Evolutionary conservation across 805 yeast genomes (phyloP), one percentile per base, ranked within the genome.

Genomic region (Candida ortonii): DNA sequence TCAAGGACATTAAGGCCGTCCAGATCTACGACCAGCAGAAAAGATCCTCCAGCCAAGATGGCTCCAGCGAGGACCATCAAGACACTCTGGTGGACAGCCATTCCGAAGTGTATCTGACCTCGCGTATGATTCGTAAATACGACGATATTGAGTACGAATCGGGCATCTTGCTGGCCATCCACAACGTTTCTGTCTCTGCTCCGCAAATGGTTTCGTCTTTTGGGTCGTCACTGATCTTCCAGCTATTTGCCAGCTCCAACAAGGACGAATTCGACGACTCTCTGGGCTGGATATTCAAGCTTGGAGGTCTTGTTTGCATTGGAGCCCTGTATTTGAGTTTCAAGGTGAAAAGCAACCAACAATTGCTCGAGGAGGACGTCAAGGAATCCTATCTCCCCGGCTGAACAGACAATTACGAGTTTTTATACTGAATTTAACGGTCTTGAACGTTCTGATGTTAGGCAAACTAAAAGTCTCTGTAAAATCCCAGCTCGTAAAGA

Each of bases 401-500:
- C n/a, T n/a, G n/a, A n/a, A n/a, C n/a, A n/a, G n/a, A n/a, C n/a
- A n/a, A n/a, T n/a, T n/a, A n/a, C n/a, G n/a, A n/a, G n/a, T n/a
- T n/a, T n/a, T n/a, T n/a, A n/a, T n/a, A n/a, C n/a, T n/a, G n/a
- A n/a, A n/a, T n/a, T n/a, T n/a, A n/a, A n/a, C n/a, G n/a, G n/a
- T n/a, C n/a, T n/a, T n/a, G n/a, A n/a, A n/a, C n/a, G n/a, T n/a
- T n/a, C n/a, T n/a, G n/a, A n/a, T n/a, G n/a, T n/a, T n/a, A n/a
- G n/a, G n/a, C n/a, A n/a, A n/a, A n/a, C n/a, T n/a, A n/a, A n/a
- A n/a, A n/a, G n/a, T n/a, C n/a, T n/a, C n/a, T n/a, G n/a, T n/a
- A n/a, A n/a, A 24, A 20, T 12, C 44, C 47, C 15, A 90, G 70
- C 64, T 90, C 97, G 34, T 78, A 62, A 4, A 82, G 75, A 44